phyloP scores from a whole-genome alignment of 495 filamentous ascomycete genomes.

The Schizothecium vesticola region DNA sequence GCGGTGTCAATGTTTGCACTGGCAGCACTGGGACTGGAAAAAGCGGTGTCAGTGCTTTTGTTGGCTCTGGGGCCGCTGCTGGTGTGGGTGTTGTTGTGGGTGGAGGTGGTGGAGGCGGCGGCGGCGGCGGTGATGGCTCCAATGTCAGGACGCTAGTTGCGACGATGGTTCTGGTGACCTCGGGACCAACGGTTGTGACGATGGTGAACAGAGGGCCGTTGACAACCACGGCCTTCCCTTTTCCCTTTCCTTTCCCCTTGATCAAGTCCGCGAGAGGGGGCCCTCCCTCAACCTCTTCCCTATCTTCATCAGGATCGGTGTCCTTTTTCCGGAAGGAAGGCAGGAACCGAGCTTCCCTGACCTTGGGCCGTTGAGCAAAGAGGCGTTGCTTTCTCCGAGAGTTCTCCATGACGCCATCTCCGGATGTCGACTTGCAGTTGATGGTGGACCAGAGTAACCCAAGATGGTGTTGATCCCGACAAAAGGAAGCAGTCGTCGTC shows the following conservation, averaged over 20 bases:
- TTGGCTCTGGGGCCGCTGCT: not conserved
- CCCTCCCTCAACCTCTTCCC: not conserved
- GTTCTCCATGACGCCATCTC: not conserved
- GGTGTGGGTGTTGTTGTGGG: not conserved
- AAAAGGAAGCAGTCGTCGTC: not conserved
- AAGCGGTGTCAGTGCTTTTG: not conserved
- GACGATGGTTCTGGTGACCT: not conserved
- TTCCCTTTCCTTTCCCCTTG: not conserved
- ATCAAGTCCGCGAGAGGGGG: not conserved
- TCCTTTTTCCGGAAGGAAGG: not conserved
- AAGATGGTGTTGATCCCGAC: not conserved
- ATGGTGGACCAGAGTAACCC: not conserved
- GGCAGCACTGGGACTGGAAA: not conserved
- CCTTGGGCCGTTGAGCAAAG: not conserved
- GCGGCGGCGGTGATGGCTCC: not conserved
- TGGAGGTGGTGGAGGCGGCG: not conserved
- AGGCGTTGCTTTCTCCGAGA: not conserved
- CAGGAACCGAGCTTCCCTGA: not conserved
- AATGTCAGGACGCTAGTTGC: not conserved
- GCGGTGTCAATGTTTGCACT: not conserved
- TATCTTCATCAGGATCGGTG: not conserved
- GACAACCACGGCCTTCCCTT: not conserved
- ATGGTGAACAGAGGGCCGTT: not conserved
- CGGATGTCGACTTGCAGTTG: not conserved
- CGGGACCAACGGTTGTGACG: not conserved